Conservation (phyloP, 2,329 filamentous ascomycete genomes). For the Microdochium nivale region DNA sequence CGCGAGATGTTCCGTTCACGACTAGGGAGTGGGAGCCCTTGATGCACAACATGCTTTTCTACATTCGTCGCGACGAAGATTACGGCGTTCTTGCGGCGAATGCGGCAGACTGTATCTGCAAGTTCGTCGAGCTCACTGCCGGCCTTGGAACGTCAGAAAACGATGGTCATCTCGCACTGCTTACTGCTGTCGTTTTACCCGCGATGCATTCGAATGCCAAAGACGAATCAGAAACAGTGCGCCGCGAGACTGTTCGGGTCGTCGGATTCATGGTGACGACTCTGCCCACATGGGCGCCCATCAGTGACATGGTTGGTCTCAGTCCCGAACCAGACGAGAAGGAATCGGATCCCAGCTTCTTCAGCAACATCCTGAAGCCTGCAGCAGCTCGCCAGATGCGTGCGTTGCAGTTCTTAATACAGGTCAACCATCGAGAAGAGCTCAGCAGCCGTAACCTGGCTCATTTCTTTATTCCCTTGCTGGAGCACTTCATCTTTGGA, state of each 20-base stretch:
- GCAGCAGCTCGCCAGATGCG: constrained; percentile 79
- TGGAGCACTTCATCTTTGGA: constrained; percentile 92
- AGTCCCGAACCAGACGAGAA: constrained; percentile 58
- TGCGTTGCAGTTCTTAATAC: constrained; percentile 68
- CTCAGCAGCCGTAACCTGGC: constrained; percentile 72
- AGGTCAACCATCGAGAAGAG: constrained; percentile 53
- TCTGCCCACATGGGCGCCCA: constrained; percentile 59
- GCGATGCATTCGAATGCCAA: constrained; percentile 68
- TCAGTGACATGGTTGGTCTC: constrained; percentile 67
- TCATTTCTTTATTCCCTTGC: constrained; percentile 79
- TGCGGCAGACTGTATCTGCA: constrained; percentile 70
- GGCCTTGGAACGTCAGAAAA: constrained; percentile 30
- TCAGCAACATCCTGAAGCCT: constrained; percentile 85
- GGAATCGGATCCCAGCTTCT: constrained; percentile 61
- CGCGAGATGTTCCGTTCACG: constrained; percentile 50
- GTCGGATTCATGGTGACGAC: constrained; percentile 69
- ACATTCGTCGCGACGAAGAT: constrained; percentile 78
- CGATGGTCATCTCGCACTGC: constrained; percentile 44
- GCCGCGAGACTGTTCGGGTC: constrained; percentile 71
- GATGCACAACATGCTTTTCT: constrained; percentile 83
- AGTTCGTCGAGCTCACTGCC: constrained; percentile 61
- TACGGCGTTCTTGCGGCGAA: constrained; percentile 74
- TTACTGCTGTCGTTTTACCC: constrained; percentile 61
- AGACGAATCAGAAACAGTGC: constrained; percentile 74
- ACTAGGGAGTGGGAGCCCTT: constrained; percentile 78